A percentile compares a stretch with the other conserved stretches of the same genome.
Evolutionary conservation across 257 asterid genomes (phyloP).

Genomic region (Solanum dulcamara): DNA sequence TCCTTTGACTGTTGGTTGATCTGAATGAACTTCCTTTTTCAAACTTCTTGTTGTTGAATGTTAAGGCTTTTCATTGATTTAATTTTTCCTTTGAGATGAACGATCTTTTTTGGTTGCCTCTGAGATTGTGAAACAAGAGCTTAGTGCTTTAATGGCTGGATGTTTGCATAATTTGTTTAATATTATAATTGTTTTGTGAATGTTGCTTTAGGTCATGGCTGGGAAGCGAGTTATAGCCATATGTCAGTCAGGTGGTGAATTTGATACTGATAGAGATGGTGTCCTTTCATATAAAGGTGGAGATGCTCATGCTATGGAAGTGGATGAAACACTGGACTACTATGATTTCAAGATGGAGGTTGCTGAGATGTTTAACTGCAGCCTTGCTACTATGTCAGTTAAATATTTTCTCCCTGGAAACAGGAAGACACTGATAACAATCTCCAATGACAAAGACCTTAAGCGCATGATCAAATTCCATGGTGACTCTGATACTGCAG

Average conservation of each 20-base stretch:
- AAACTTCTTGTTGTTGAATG: neutral
- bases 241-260: constrained; percentile 94
- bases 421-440: constrained; percentile 85
- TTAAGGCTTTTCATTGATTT: neutral
- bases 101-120: neutral
- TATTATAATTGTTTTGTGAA: constrained; percentile 5
- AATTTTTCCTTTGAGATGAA: neutral
- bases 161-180: neutral
- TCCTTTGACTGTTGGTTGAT: neutral
- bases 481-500: constrained; percentile 52
- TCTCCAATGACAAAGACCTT: constrained; percentile 90
- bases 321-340: constrained; percentile 64
- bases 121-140: neutral
- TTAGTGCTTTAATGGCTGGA: neutral
- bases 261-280: constrained; percentile 74
- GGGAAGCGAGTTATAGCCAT: constrained; percentile 74
- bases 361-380: constrained; percentile 81
- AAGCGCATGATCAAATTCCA: constrained; percentile 81
- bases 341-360: constrained; percentile 71
- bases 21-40: neutral
- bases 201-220: constrained; percentile 43
- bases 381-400: constrained; percentile 38
- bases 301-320: constrained; percentile 99
- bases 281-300: constrained; percentile 71
- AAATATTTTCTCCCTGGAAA: constrained; percentile 90